These are phyloP conservation scores for Brassica hybrid DNA, from an alignment of 441 rosid species.

Conservation along the genomic window DNA sequence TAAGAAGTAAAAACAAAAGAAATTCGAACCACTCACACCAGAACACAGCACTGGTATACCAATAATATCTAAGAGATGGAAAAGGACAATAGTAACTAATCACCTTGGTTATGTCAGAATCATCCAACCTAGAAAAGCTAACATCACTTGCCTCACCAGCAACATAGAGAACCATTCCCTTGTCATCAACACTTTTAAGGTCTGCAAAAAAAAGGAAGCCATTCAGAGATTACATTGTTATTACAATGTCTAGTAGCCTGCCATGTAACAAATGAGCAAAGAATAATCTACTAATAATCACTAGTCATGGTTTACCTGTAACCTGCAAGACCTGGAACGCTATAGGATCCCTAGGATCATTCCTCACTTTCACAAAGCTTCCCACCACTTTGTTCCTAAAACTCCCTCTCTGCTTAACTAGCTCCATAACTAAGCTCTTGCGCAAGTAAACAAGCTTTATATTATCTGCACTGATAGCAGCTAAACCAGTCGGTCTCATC, in stretches of 20 bases:
- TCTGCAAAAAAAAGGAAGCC: conserved; percentile 6
- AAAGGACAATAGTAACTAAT: conserved; percentile 6
- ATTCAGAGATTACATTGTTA: background rate
- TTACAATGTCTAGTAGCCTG: background rate
- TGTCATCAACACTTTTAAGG: conserved; percentile 22
- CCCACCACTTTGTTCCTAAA: conserved; percentile 60
- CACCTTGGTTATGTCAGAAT: conserved; percentile 41
- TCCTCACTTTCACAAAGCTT: conserved; percentile 69
- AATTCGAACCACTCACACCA: background rate
- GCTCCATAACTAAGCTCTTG: conserved; percentile 37
- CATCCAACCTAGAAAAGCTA: conserved; percentile 40
- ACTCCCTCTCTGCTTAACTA: conserved; percentile 36
- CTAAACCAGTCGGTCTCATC: conserved; percentile 38
- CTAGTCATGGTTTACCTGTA: conserved; percentile 46
- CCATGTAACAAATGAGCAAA: background rate
- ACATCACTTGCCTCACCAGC: conserved; percentile 27
- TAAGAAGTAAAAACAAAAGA: background rate
- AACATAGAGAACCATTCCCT: conserved; percentile 10
- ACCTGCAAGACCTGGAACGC: conserved; percentile 56
- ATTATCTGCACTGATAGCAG: conserved; percentile 34
- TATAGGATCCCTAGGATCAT: conserved; percentile 43
- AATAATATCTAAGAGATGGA: background rate
- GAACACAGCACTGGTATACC: background rate
- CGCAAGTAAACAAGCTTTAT: conserved; percentile 41
- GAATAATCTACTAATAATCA: background rate